Base-by-base conservation (phyloP, 2,329 filamentous ascomycete genomes). In the Trichophyton benhamiae region DNA sequence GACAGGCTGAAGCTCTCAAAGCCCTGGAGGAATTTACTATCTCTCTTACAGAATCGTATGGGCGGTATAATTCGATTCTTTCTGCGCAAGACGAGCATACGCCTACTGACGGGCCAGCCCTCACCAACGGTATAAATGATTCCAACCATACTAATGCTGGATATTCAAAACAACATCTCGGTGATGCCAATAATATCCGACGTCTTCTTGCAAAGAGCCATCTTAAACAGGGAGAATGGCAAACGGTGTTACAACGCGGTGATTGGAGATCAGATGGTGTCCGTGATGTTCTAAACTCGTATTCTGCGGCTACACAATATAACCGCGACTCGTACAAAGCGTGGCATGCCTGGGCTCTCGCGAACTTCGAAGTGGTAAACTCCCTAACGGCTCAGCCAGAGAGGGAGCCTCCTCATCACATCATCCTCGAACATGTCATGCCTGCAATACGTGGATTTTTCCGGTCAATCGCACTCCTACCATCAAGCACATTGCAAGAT, bases 301-400 rank as follows among this genome's bases (percentile, higher is more conserved):
- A 97, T 73, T 86, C 86, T 17, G 87, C 91, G 63, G 95, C 95
- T 1, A 99, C 94, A 1, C 87, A 89, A 63, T 96, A 95, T 76
- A 95, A 99, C 72, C 87, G 90, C 38, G 86, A 87, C 64, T 99
- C 92, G 84, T 99, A 99, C 78, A 99, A 99, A 76, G 94, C 95
- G 6, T 99, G 94, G 94, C 94, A 99, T 75, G 89, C 94, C 0
- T 99, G 94, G 92, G 95, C 94, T 9, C 76, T 99, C 65, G 92
- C 94, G 60, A 99, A 99, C 74, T 99, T 99, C 69, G 92, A 99
- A 75, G 94, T 99, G 62, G 91, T 97, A 42, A 95, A 94, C 67
- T 85, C 87, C 0, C 78, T 94, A 62, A 83, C 86, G 7, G 81
- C 87, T 22, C 82, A 85, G 61, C 81, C 81, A 15, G 87, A 87